Evolutionary conservation across 2,329 filamentous ascomycete species (phyloP), one percentile per base, ranked within the genome.

Genomic region (Cucurbitaria berberidis): DNA sequence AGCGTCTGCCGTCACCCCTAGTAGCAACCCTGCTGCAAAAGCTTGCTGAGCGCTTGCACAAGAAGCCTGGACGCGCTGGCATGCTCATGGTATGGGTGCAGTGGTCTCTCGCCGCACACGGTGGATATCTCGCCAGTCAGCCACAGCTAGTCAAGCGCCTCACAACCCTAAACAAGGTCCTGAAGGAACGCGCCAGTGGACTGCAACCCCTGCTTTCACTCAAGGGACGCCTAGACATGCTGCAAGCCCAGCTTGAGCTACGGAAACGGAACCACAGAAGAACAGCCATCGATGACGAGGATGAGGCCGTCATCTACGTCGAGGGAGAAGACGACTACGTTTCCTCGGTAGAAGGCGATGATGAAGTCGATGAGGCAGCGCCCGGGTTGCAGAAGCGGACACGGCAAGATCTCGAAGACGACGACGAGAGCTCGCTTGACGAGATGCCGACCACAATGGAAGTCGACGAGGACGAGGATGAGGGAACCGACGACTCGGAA

Each of bases 51-150:
- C 85, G 93, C 53, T 85, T 99, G 72, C 89, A 96, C 76, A 86
- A 89, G 62, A 86, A 91, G 39, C 95, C 95, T 1, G 95, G 93
- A 3, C 86, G 95, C 48, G 93, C 95, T 13, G 92, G 93, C 45
- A 90, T 88, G 69, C 84, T 99, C 27, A 93, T 97, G 84, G 86
- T 89, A 15, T 99, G 95, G 93, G 89, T 98, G 38, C 93, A 97
- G 76, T 96, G 92, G 91, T 93, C 91, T 1, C 84, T 97, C 48
- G 86, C 97, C 29, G 88, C 90, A 1, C 95, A 99, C 71, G 95
- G 95, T 62, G 95, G 93, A 60, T 93, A 93, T 47, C 82, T 99
- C 45, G 91, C 93, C 10, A 89, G 89, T 27, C 91, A 96, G 73
- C 86, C 90, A n/a, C 89, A 93, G 59, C 82, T 96, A 32, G 83